phyloP scores from a whole-genome alignment of 1,139 yeast species.

The Saccharomyces hybrid region DNA sequence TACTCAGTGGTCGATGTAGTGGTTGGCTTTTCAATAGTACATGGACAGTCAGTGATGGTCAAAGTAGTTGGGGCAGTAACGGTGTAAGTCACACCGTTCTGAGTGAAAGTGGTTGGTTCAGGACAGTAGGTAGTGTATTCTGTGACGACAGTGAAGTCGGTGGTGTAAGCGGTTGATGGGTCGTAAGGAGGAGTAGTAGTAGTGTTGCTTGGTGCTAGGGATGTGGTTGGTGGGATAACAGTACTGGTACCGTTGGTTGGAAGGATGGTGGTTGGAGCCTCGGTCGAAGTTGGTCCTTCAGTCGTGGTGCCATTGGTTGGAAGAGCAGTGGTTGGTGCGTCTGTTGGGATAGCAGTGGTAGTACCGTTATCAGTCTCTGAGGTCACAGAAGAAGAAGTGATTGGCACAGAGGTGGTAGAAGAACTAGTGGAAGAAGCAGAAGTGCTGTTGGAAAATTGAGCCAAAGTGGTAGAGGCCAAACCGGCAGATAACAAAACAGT shows the following conservation, averaged over 20 bases:
- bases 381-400: neutral
- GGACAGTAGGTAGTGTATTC: conserved; percentile 49
- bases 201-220: conserved; percentile 1
- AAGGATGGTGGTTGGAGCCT: conserved; percentile 1
- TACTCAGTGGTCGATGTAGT: conserved; percentile 33
- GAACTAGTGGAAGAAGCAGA: conserved; percentile 3
- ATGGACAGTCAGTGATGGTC: conserved; percentile 6
- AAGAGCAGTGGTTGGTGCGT: conserved; percentile 1
- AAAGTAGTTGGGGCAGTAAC: conserved; percentile 5
- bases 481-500: conserved; percentile 5
- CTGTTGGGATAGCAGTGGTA: neutral
- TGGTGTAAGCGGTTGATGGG: conserved; percentile 2
- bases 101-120: conserved; percentile 42
- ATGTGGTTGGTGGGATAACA: neutral
- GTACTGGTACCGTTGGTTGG: conserved; percentile 7
- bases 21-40: conserved; percentile 14
- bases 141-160: conserved; percentile 3
- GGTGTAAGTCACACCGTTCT: conserved; percentile 34
- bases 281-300: conserved; percentile 2
- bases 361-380: conserved; percentile 3
- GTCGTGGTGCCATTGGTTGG: neutral
- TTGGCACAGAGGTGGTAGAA: neutral
- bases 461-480: conserved; percentile 9
- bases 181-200: neutral
- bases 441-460: conserved; percentile 4